Conservation (phyloP, 1,284 basidiomycete species). For the Puccinia triticina region DNA sequence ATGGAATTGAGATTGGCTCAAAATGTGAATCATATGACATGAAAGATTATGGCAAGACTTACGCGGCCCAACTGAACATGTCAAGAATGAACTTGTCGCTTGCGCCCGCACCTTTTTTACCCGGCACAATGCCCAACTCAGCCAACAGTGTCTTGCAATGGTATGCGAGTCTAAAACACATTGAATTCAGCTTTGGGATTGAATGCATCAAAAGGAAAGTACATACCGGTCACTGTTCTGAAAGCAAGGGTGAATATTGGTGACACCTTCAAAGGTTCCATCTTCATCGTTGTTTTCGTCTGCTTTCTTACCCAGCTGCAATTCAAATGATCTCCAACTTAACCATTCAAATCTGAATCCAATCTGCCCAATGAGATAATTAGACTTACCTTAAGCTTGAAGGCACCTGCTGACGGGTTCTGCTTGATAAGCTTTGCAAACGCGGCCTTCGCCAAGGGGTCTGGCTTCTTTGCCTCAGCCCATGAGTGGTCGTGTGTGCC, state of each 20-base stretch:
- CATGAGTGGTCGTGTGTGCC: not conserved
- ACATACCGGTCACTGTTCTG: not conserved
- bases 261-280: not conserved
- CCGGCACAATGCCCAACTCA: not conserved
- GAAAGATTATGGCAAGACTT: too few relatives aligned
- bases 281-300: not conserved
- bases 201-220: too few relatives aligned
- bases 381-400: too few relatives aligned
- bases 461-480: not conserved
- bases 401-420: not conserved
- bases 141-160: not conserved
- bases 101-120: not conserved
- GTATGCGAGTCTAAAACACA: too few relatives aligned
- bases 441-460: not conserved
- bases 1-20: not conserved
- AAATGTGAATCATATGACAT: not conserved
- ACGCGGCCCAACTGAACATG: constrained; percentile 2
- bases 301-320: not conserved
- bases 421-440: not conserved
- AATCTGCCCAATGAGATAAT: too few relatives aligned
- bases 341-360: too few relatives aligned
- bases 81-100: constrained; percentile 13
- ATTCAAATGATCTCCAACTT: not conserved
- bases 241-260: not conserved
- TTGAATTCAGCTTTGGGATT: too few relatives aligned